These are phyloP conservation scores for Acanthamoeba royreba DNA, from an alignment of 208 protist genomes.

Conservation along the genomic window DNA sequence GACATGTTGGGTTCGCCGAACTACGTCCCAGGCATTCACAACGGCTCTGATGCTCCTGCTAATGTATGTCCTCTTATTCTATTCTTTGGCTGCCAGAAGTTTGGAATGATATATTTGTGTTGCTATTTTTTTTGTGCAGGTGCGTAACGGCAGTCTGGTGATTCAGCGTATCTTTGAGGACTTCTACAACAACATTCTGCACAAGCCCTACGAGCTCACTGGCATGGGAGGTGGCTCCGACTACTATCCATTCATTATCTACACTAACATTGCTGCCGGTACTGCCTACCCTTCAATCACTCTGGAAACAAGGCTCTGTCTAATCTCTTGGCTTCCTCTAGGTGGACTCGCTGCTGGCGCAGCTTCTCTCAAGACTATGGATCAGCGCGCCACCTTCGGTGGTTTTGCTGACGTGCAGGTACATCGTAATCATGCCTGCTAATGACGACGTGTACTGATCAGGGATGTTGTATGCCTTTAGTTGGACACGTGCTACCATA, in stretches of 20 bases:
- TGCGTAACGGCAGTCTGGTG: not conserved
- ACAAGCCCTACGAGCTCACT: constrained; percentile 1
- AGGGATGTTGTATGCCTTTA: no score
- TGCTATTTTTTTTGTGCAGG: not conserved
- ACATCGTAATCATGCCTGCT: not conserved
- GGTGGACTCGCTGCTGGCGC: not conserved
- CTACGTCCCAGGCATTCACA: not conserved
- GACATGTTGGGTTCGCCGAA: constrained; percentile 43
- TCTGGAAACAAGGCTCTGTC: no score
- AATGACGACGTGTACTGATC: no score
- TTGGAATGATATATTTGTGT: not conserved
- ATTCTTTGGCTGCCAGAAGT: no score
- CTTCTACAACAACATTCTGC: not conserved
- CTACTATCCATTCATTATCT: constrained; percentile 7
- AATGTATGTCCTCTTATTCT: not conserved
- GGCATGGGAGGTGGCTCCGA: not conserved
- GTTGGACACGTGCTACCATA: constrained; percentile 5
- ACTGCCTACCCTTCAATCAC: no score
- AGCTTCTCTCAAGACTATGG: not conserved
- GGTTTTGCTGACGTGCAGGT: not conserved
- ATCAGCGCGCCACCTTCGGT: not conserved
- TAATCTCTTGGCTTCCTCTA: no score
- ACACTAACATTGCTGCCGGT: not conserved
- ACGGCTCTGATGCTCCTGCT: not conserved
- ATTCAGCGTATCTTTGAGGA: not conserved